Evolutionary conservation across 495 filamentous ascomycete species (phyloP), one percentile per base, ranked within the genome.

Genomic region (Monascus purpureus): DNA sequence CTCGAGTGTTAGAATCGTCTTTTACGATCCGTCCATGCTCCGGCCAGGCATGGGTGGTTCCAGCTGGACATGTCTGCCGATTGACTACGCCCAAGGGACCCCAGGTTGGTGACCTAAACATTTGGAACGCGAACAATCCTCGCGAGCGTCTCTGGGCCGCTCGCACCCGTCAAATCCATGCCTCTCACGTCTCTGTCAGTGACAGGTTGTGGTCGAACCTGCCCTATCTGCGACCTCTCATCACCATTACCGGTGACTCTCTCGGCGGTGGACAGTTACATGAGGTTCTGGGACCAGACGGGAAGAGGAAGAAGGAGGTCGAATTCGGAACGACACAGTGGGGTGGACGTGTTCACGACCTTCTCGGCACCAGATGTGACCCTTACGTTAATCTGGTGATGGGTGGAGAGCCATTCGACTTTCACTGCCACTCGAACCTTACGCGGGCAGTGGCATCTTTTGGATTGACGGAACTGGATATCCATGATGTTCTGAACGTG

Each of bases 351-450:
- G 58, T 77, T 15, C 79, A 84, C 57, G 80, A 87, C 49, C 54
- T 90, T 33, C 57, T 87, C 8, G 82, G 80, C 6, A 87, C 82
- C 12, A 52, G 81, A 25, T 86, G 78, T 41, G 79, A 83, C 52
- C 77, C 77, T 6, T 85, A 84, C 38, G 67, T 82, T 38, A 82
- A 81, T 39, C 58, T 69, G 32, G 63, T 87, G 37, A 68, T 86
- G 38, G 75, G 67, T n/a, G 73, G 70, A 1, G 66, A 70, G 35
- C 62, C 61, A 4, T 86, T 80, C 42, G 78, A 87, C 41, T 85
- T 71, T 50, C 78, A 87, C 45, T 87, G 82, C 52, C 80, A 82
- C 45, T 84, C 77, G 13, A 90, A 90, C 40, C 66, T 90, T 13
- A 75, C 71, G 4, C 72, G 82, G 2, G 75, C 82, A 0, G 67